Evolutionary conservation across 768 basidiomycete species (phyloP).

Genomic region (Pisolithus orientalis): DNA sequence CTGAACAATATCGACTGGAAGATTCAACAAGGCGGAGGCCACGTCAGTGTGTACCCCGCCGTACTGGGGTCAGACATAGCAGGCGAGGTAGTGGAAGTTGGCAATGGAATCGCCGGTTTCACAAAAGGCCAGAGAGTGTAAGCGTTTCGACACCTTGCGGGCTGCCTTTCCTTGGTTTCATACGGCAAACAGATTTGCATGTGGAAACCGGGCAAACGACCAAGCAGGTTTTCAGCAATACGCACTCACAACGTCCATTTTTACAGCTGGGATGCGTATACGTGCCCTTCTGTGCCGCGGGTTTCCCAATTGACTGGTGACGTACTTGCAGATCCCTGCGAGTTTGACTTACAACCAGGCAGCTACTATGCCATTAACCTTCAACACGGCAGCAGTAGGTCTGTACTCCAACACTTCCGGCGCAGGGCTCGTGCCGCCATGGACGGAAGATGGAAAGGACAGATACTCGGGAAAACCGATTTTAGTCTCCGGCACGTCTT

Average conservation of each 20-base stretch:
- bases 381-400: conserved; percentile 42
- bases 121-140: conserved; percentile 37
- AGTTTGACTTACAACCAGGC: conserved; percentile 40
- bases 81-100: conserved; percentile 34
- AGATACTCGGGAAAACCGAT: conserved; percentile 37
- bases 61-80: conserved; percentile 31
- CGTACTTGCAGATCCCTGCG: conserved; percentile 34
- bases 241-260: conserved; percentile 25
- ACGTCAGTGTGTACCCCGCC: conserved; percentile 30
- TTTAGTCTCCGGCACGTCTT: conserved; percentile 43
- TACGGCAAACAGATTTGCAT: conserved; percentile 21
- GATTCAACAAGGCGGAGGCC: conserved; percentile 26
- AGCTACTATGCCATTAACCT: conserved; percentile 39
- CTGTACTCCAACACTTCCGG: conserved; percentile 37
- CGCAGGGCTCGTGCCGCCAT: conserved; percentile 32
- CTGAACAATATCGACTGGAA: conserved; percentile 45
- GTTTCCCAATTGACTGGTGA: conserved; percentile 3
- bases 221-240: conserved; percentile 37
- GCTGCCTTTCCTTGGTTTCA: background rate
- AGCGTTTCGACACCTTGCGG: conserved; percentile 1
- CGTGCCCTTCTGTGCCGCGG: background rate
- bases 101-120: conserved; percentile 28
- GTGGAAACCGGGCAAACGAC: conserved; percentile 25
- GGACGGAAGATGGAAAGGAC: conserved; percentile 24
- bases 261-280: conserved; percentile 30